Evolutionary conservation across 176 grass and related monocot genomes (phyloP).

Genomic region (Metroxylon sagu): DNA sequence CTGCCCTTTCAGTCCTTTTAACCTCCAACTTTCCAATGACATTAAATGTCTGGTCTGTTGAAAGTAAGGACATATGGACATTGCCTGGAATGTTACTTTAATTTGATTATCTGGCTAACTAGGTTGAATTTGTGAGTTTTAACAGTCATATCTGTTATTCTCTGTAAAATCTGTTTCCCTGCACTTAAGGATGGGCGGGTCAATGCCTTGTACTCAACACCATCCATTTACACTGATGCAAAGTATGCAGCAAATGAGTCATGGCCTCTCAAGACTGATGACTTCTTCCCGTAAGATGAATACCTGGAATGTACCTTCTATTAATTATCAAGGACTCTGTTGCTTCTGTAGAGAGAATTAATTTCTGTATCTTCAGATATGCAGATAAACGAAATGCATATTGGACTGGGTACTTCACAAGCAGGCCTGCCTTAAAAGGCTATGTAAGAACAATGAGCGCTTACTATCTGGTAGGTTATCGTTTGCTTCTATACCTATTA

Average conservation of each 20-base stretch:
- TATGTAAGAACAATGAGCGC: slow-evolving; percentile 80
- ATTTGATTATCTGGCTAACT: too few species aligned
- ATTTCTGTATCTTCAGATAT: slow-evolving; percentile 57
- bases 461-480: slow-evolving; percentile 62
- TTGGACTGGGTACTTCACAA: slow-evolving; percentile 98
- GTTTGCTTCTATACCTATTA: too few species aligned
- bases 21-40: too few species aligned
- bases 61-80: too few species aligned
- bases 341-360: not conserved
- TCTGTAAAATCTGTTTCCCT: slow-evolving; percentile 1
- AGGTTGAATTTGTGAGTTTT: too few species aligned
- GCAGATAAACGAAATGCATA: slow-evolving; percentile 89
- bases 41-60: too few species aligned
- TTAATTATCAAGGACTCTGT: not conserved
- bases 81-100: too few species aligned
- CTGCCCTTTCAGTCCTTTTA: too few species aligned
- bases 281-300: slow-evolving; percentile 90
- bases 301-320: slow-evolving; percentile 2
- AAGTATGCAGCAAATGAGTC: slow-evolving; percentile 70
- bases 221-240: slow-evolving; percentile 96
- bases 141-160: slow-evolving; percentile 3
- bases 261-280: slow-evolving; percentile 90
- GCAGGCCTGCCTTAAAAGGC: slow-evolving; percentile 80
- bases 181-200: slow-evolving; percentile 80
- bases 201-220: slow-evolving; percentile 96